Evolutionary conservation across 768 basidiomycete species (phyloP), one percentile per base, ranked within the genome.

Genomic region (Clathrus columnatus): DNA sequence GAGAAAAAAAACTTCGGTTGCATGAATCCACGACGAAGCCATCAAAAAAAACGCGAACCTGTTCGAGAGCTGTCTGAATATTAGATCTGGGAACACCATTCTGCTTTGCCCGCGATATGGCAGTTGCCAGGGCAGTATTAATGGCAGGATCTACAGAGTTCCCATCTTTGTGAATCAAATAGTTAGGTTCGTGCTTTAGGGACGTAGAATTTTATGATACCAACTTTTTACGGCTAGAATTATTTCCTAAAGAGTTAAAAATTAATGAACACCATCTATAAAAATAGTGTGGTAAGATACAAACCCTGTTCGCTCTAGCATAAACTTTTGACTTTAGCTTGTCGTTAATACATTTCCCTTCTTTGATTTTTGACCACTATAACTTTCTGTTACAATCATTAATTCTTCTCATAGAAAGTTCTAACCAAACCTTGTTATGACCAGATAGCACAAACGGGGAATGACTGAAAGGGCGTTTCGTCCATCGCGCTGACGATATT

Each of bases 321-420:
- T 80, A 84, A n/a, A 82, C 46, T 43, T 71, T 70, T 51, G 82
- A 78, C 64, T 78, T 84, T 61, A 79, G 76, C 7, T 73, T 71
- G 63, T 87, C 85, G 59, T 75, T 79, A n/a, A 73, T 68, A 17
- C 82, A 84, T 62, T 87, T 87, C 63, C 74, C 78, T 54, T 82
- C 76, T 63, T 85, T 84, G 63, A 86, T 86, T 75, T 86, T 86
- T 0, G 84, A 84, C 84, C 84, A 86, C 84, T 86, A 57, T 28
- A 7, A 3, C 46, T 11, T 11, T 26, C 5, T 18, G 28, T 56
- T 66, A 56, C 57, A 51, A 21, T 27, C 32, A 47, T 29, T 43
- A 17, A 44, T 48, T 20, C 7, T 29, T 20, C 21, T 16, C 21
- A 26, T 48, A 41, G 16, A 36, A 26, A 6, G 32, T 29, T 5